Evolutionary conservation across 768 basidiomycete species (phyloP).

Genomic region (Rhodosporidiobolus odoratus): DNA sequence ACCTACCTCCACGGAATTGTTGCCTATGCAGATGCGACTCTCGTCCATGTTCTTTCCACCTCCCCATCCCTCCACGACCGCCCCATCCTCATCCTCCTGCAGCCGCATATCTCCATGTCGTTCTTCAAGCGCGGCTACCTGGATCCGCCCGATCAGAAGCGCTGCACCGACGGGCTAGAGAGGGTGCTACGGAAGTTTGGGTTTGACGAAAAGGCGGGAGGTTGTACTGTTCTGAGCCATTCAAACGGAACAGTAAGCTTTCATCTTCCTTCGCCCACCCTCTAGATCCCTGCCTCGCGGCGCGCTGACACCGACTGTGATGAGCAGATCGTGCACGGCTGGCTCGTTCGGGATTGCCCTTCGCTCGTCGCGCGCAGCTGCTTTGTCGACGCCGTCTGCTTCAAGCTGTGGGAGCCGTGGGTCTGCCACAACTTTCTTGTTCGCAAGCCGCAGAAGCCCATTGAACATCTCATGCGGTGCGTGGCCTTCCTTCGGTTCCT

Average conservation of each 20-base stretch:
- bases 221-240: slow-evolving; percentile 76
- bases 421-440: slow-evolving; percentile 90
- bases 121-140: slow-evolving; percentile 73
- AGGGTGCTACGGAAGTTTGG: slow-evolving; percentile 53
- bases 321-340: slow-evolving; percentile 72
- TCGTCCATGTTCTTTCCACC: slow-evolving; percentile 59
- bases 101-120: slow-evolving; percentile 80
- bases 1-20: too few species aligned
- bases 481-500: not conserved
- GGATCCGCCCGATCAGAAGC: slow-evolving; percentile 60
- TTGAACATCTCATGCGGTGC: slow-evolving; percentile 64
- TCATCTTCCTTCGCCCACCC: not conserved
- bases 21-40: slow-evolving; percentile 49
- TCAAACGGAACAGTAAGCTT: slow-evolving; percentile 62
- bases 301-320: slow-evolving; percentile 45
- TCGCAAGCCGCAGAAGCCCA: slow-evolving; percentile 44
- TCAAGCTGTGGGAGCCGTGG: slow-evolving; percentile 69
- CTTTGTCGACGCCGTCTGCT: slow-evolving; percentile 71
- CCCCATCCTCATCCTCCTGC: slow-evolving; percentile 70
- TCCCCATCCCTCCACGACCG: slow-evolving; percentile 55
- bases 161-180: slow-evolving; percentile 59
- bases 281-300: not conserved
- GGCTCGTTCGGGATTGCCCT: slow-evolving; percentile 77
- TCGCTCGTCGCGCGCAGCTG: slow-evolving; percentile 67
- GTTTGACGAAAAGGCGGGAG: slow-evolving; percentile 46